Conservation (phyloP, 768 basidiomycete species). For the Psilocybe cubensis region DNA sequence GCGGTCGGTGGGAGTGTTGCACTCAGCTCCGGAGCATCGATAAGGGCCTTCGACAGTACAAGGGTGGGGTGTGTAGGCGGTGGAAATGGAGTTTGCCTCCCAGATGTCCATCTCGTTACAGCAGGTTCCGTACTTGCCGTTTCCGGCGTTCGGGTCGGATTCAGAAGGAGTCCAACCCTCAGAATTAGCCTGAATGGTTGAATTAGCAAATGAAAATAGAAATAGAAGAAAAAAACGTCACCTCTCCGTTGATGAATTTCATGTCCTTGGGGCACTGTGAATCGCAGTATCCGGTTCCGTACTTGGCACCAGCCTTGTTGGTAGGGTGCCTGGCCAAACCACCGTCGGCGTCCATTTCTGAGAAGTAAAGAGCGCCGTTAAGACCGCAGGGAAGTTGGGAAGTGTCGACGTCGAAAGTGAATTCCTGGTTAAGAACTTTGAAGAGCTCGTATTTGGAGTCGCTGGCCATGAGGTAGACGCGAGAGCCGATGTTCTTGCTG, state of each 20-base stretch:
- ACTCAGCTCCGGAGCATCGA: slow-evolving; percentile 34
- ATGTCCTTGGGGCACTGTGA: slow-evolving; percentile 2
- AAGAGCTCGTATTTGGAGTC: slow-evolving; percentile 11
- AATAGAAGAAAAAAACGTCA: background rate
- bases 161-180: slow-evolving; percentile 4
- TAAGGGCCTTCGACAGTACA: slow-evolving; percentile 36
- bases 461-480: slow-evolving; percentile 13
- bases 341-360: slow-evolving; percentile 6
- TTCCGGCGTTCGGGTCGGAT: background rate
- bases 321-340: slow-evolving; percentile 3
- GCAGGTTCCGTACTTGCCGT: slow-evolving; percentile 8
- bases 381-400: slow-evolving; percentile 8
- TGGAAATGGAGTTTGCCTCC: slow-evolving; percentile 38
- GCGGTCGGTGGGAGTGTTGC: slow-evolving; percentile 27
- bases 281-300: slow-evolving; percentile 5
- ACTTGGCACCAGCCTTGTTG: slow-evolving; percentile 11
- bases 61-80: slow-evolving; percentile 44
- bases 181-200: background rate
- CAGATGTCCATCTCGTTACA: slow-evolving; percentile 14
- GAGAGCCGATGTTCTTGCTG: slow-evolving; percentile 7
- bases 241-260: slow-evolving; percentile 6
- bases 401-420: slow-evolving; percentile 12
- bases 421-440: slow-evolving; percentile 12
- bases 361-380: slow-evolving; percentile 6
- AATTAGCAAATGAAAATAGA: background rate